Conservation (phyloP, 805 yeast species). For the Yamadazyma scolyti region DNA sequence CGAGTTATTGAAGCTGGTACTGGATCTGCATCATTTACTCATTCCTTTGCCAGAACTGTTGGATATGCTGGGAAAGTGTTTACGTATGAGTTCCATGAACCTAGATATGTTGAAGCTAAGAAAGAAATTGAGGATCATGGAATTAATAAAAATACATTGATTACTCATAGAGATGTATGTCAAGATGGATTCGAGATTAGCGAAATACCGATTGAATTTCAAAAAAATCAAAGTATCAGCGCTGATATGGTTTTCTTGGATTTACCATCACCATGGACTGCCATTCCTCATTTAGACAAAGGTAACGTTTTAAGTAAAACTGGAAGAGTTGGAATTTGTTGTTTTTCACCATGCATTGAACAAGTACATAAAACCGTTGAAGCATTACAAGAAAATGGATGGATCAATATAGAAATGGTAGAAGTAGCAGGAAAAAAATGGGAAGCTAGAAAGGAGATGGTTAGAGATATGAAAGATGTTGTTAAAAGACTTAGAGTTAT, state of each 20-base stretch:
- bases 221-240: slow-evolving; percentile 28
- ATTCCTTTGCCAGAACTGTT: slow-evolving; percentile 82
- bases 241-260: slow-evolving; percentile 84
- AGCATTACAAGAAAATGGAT: slow-evolving; percentile 69
- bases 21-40: slow-evolving; percentile 95
- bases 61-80: slow-evolving; percentile 59
- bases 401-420: slow-evolving; percentile 88
- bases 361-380: slow-evolving; percentile 88
- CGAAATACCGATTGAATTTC: slow-evolving; percentile 25
- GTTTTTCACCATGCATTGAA: slow-evolving; percentile 97
- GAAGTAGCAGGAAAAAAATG: slow-evolving; percentile 81
- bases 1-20: slow-evolving; percentile 96
- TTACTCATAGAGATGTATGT: slow-evolving; percentile 93
- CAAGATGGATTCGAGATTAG: slow-evolving; percentile 68
- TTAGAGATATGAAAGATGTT: slow-evolving; percentile 72
- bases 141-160: slow-evolving; percentile 50
- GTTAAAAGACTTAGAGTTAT: slow-evolving; percentile 77
- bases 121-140: slow-evolving; percentile 75
- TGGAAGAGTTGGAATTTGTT: slow-evolving; percentile 70
- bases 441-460: slow-evolving; percentile 91
- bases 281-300: slow-evolving; percentile 67
- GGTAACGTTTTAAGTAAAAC: slow-evolving; percentile 57
- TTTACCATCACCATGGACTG: slow-evolving; percentile 96
- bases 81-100: slow-evolving; percentile 89
- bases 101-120: slow-evolving; percentile 74